Percentiles rank a stretch among this genome's conserved stretches.
Evolutionary conservation across 768 basidiomycete species (phyloP).

Genomic region (Boletus barrowsii): DNA sequence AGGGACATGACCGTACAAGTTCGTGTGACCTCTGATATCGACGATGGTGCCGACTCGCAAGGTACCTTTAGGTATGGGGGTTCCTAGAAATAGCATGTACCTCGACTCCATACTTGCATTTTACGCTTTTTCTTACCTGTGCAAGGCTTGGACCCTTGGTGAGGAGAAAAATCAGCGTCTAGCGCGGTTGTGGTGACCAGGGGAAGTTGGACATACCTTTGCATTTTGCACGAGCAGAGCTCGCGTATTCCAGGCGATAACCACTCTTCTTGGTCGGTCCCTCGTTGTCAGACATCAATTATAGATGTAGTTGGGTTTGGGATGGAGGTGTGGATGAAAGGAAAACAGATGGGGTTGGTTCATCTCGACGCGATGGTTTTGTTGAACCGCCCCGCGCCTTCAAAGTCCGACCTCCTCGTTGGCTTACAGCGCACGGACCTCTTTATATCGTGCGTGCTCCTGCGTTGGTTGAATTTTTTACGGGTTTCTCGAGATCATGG

Average conservation of each 20-base stretch:
- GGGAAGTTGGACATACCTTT: constrained; percentile 51
- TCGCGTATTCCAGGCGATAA: constrained; percentile 78
- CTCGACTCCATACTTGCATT: neutral
- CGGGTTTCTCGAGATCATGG: constrained; percentile 9
- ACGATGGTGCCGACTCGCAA: constrained; percentile 74
- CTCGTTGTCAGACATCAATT: constrained; percentile 35
- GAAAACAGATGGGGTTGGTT: constrained; percentile 33
- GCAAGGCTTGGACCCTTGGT: constrained; percentile 75
- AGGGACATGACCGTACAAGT: constrained; percentile 48
- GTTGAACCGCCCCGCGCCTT: constrained; percentile 37
- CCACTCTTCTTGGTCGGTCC: constrained; percentile 39
- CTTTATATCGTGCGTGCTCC: constrained; percentile 24
- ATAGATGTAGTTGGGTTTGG: constrained; percentile 17
- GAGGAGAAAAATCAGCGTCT: constrained; percentile 21
- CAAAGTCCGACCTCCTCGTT: constrained; percentile 36
- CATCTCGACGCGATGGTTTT: constrained; percentile 40
- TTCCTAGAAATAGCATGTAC: constrained; percentile 45
- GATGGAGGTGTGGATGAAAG: constrained; percentile 27
- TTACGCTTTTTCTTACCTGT: constrained; percentile 41
- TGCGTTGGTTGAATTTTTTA: constrained; percentile 18
- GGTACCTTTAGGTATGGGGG: constrained; percentile 64
- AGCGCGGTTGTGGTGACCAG: constrained; percentile 12
- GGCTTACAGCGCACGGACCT: constrained; percentile 36
- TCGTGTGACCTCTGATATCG: constrained; percentile 66
- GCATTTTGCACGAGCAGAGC: constrained; percentile 67